Conservation (phyloP, 345 rosid species). For the Syzygium jambos region DNA sequence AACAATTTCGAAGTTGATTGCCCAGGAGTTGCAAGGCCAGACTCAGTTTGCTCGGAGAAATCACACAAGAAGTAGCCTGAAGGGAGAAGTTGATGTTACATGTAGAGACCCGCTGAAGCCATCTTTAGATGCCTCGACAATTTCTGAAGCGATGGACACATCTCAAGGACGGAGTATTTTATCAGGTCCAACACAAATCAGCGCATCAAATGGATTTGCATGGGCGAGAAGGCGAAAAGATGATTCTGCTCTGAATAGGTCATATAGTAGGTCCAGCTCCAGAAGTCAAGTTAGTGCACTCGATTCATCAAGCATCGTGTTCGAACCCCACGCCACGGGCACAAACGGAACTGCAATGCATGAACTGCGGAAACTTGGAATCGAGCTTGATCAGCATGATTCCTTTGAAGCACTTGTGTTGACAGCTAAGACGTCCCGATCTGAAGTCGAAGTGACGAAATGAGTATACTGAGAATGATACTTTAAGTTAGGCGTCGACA, state of each 20-base stretch:
- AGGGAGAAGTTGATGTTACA: background rate
- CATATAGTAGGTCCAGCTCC: slow-evolving; percentile 1
- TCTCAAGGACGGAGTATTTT: slow-evolving; percentile 24
- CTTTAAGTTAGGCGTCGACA: background rate
- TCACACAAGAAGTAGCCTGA: background rate
- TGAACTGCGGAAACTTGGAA: background rate
- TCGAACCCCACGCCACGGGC: background rate
- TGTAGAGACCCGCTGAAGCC: background rate
- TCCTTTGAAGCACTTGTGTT: background rate
- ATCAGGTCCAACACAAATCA: slow-evolving; percentile 29
- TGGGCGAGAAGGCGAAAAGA: slow-evolving; percentile 27
- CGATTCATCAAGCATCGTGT: background rate
- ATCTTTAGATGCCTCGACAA: background rate
- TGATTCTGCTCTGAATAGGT: background rate
- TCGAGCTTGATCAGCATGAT: background rate
- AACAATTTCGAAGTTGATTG: background rate
- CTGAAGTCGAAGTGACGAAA: background rate
- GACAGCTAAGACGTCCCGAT: background rate
- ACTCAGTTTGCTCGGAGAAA: background rate
- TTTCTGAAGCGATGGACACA: background rate
- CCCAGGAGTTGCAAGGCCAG: background rate
- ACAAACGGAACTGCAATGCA: background rate
- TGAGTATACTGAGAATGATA: background rate
- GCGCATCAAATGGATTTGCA: slow-evolving; percentile 42
- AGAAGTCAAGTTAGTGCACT: slow-evolving; percentile 8